A percentile compares a stretch with the other conserved stretches of the same genome.
Conservation (phyloP, 1,284 basidiomycete genomes). For the Ustilago loliicola region DNA sequence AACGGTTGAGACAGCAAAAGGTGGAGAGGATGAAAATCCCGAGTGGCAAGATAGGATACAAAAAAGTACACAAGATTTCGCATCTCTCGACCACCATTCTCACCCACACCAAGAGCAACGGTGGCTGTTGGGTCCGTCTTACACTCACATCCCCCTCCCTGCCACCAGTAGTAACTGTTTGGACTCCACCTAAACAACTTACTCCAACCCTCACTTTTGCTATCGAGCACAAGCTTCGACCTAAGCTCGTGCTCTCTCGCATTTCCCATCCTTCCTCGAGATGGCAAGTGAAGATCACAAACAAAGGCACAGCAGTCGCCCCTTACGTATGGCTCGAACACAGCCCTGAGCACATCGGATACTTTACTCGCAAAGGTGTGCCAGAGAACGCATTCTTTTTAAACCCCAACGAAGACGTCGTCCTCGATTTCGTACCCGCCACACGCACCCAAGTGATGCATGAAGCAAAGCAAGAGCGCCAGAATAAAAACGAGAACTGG, state of each 20-base stretch:
- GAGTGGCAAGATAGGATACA: neutral
- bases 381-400: slow-evolving; percentile 38
- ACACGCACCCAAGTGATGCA: neutral
- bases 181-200: slow-evolving; percentile 12
- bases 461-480: neutral
- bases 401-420: slow-evolving; percentile 15
- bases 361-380: slow-evolving; percentile 70
- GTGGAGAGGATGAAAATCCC: neutral
- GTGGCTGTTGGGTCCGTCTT: slow-evolving; percentile 21
- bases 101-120: neutral
- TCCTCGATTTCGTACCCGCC: slow-evolving; percentile 10
- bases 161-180: neutral
- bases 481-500: slow-evolving; percentile 4
- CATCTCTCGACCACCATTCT: neutral
- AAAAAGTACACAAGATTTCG: slow-evolving; percentile 3
- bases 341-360: slow-evolving; percentile 75
- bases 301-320: slow-evolving; percentile 24
- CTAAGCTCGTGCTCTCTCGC: slow-evolving; percentile 5
- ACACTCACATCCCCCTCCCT: neutral
- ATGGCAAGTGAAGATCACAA: slow-evolving; percentile 12
- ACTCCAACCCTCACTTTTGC: slow-evolving; percentile 1
- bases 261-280: neutral
- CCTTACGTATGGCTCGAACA: slow-evolving; percentile 76
- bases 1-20: neutral
- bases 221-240: neutral